These are phyloP conservation scores for Hyaloscypha variabilis DNA, from an alignment of 495 filamentous ascomycete genomes.

Conservation along the genomic window DNA sequence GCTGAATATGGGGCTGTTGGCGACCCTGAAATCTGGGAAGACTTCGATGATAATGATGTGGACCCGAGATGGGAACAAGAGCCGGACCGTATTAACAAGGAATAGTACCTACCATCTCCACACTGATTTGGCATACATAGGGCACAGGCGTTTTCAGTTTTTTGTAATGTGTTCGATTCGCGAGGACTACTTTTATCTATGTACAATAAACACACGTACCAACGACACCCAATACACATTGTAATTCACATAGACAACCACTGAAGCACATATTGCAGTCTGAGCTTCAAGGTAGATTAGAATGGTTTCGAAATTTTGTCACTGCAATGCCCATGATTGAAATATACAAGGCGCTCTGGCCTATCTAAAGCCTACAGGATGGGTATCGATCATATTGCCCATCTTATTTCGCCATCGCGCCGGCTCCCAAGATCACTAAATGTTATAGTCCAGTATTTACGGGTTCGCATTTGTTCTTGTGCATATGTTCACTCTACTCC, in stretches of 20 bases:
- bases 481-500: neutral
- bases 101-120: neutral
- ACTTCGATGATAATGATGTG: neutral
- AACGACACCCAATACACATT: too few relatives aligned
- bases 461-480: neutral
- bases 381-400: neutral
- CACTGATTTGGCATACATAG: neutral
- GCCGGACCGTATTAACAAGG: neutral
- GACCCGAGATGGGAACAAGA: neutral
- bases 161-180: neutral
- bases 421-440: neutral
- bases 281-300: neutral
- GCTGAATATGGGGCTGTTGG: neutral
- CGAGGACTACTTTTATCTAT: neutral
- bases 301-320: neutral
- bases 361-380: neutral
- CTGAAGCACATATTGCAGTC: too few relatives aligned
- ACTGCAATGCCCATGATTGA: neutral
- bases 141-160: neutral
- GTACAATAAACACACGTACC: too few relatives aligned
- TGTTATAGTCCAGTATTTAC: neutral
- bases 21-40: neutral
- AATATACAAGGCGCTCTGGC: neutral
- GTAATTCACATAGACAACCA: too few relatives aligned
- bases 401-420: neutral